phyloP scores from a whole-genome alignment of 306 rosid genomes.

The Ormosia semicastrata region DNA sequence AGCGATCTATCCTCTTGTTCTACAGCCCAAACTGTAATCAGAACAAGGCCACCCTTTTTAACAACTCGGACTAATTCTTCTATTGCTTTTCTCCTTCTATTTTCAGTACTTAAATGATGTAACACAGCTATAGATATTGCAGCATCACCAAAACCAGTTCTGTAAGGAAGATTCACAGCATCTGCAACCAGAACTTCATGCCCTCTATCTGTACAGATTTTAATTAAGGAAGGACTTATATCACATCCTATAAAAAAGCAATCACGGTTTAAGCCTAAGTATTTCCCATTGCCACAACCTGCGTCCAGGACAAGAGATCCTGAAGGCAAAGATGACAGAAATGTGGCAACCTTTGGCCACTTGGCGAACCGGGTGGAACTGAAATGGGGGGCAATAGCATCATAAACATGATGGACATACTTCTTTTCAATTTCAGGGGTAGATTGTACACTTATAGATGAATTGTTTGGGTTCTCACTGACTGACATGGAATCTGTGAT shows the following conservation, averaged over 20 bases:
- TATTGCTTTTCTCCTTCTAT: conserved; percentile 76
- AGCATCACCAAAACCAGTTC: conserved; percentile 84
- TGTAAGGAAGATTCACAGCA: conserved; percentile 83
- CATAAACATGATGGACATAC: conserved; percentile 83
- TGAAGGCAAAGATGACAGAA: conserved; percentile 62
- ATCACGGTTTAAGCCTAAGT: conserved; percentile 59
- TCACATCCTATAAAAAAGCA: conserved; percentile 86
- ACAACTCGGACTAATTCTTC: conserved; percentile 89
- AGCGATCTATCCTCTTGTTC: conserved; percentile 84
- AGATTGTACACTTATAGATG: conserved; percentile 46
- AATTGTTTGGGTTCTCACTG: conserved; percentile 20
- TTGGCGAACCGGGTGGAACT: conserved; percentile 85
- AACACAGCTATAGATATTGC: conserved; percentile 92
- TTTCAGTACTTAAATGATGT: conserved; percentile 88
- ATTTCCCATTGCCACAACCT: conserved; percentile 95
- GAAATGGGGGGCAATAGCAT: conserved; percentile 96
- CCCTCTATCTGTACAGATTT: conserved; percentile 77
- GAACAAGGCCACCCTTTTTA: conserved; percentile 82
- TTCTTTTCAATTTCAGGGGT: conserved; percentile 95
- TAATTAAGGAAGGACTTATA: conserved; percentile 74
- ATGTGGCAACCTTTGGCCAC: conserved; percentile 93
- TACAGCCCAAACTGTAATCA: conserved; percentile 96
- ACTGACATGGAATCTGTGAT: conserved; percentile 29
- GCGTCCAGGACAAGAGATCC: conserved; percentile 90
- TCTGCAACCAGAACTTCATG: conserved; percentile 89